Conservation (phyloP, 2,329 filamentous ascomycete species). For the Neoarthrinium moseri region DNA sequence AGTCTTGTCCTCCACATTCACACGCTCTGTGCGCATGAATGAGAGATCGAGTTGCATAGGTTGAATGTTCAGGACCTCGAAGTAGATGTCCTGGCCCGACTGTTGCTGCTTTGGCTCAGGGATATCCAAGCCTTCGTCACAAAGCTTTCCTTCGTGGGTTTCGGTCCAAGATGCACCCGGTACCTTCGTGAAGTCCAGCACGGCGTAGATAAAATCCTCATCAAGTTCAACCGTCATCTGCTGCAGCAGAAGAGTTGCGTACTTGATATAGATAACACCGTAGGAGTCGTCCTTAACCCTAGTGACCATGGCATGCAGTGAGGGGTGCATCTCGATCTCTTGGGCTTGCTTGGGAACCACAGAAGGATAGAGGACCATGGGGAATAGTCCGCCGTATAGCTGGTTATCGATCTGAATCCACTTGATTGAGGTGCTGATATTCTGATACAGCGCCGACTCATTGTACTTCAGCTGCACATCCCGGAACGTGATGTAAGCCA, state of each 20-base stretch:
- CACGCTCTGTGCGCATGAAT: constrained; percentile 92
- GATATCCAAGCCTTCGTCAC: constrained; percentile 86
- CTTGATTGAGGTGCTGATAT: constrained; percentile 84
- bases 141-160: constrained; percentile 75
- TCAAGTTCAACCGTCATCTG: constrained; percentile 98
- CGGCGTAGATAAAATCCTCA: constrained; percentile 95
- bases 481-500: constrained; percentile 90
- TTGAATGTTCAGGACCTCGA: constrained; percentile 93
- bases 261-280: constrained; percentile 97
- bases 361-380: constrained; percentile 93
- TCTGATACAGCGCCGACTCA: constrained; percentile 93
- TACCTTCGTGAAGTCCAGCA: constrained; percentile 92
- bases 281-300: constrained; percentile 98
- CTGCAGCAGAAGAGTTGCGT: constrained; percentile 88
- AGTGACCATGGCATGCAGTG: constrained; percentile 87
- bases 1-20: constrained; percentile 94
- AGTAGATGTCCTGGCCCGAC: constrained; percentile 92
- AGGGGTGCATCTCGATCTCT: constrained; percentile 94
- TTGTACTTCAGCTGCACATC: constrained; percentile 89
- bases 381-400: constrained; percentile 96
- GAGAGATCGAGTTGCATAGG: constrained; percentile 98
- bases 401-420: constrained; percentile 99
- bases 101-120: constrained; percentile 87
- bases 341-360: constrained; percentile 96
- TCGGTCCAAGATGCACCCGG: constrained; percentile 87